phyloP scores from a whole-genome alignment of 2,329 filamentous ascomycete genomes.

The Lachnellula arida region DNA sequence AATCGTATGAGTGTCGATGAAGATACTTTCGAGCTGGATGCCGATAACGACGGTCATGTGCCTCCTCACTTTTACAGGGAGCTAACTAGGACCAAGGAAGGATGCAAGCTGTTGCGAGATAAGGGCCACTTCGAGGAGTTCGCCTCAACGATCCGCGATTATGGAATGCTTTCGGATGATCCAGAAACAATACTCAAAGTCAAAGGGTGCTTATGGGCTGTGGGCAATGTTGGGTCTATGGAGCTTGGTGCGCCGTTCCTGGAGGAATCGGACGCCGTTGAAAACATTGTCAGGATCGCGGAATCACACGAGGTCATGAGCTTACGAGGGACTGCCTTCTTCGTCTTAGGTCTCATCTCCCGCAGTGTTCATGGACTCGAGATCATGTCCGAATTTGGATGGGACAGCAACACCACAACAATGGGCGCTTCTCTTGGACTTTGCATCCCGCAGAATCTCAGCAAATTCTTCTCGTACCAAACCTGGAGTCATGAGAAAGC shows the following conservation, averaged over 20 bases:
- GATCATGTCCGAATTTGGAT: constrained; percentile 82
- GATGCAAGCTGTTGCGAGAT: constrained; percentile 80
- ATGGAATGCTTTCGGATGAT: constrained; percentile 80
- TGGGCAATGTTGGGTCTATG: constrained; percentile 98
- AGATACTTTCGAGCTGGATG: constrained; percentile 38
- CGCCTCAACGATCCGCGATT: constrained; percentile 78
- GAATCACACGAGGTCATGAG: constrained; percentile 87
- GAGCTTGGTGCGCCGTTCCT: constrained; percentile 92
- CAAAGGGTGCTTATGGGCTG: constrained; percentile 95
- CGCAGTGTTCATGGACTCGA: constrained; percentile 88
- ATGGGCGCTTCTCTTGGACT: constrained; percentile 81
- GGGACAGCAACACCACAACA: constrained; percentile 85
- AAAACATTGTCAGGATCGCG: constrained; percentile 82
- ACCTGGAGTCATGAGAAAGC: constrained; percentile 46
- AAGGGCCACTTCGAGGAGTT: constrained; percentile 98
- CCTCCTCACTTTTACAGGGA: constrained; percentile 99
- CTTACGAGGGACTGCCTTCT: constrained; percentile 91
- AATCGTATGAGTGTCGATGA: constrained; percentile 36
- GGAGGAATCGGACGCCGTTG: constrained; percentile 83
- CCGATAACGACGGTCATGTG: constrained; percentile 47
- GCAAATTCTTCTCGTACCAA: constrained; percentile 69
- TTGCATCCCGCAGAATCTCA: constrained; percentile 76
- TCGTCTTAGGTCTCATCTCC: constrained; percentile 88
- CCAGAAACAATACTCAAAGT: constrained; percentile 83
- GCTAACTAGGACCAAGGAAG: constrained; percentile 85